A percentile compares a stretch with the other conserved stretches of the same genome.
Evolutionary conservation across 2,329 filamentous ascomycete species (phyloP).

Genomic region (Hirsutella minnesotensis): DNA sequence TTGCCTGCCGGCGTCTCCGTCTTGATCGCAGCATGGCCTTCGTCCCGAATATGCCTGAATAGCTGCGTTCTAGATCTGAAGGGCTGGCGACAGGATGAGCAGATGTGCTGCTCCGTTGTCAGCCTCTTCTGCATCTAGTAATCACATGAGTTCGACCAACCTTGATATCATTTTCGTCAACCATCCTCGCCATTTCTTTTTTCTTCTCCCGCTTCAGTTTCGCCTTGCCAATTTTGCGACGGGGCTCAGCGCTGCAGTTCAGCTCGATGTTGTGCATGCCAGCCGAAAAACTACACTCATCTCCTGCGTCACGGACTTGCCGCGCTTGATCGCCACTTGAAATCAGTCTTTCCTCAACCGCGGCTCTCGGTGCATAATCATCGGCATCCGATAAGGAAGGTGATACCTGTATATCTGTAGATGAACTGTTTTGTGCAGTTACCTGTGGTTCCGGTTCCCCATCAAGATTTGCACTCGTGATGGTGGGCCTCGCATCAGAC

Average conservation of each 20-base stretch:
- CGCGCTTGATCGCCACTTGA: not conserved
- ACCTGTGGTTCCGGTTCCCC: too few species aligned
- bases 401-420: too few species aligned
- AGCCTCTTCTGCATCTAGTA: not conserved
- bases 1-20: slow-evolving; percentile 6
- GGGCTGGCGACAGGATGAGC: slow-evolving; percentile 29
- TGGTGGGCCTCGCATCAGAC: not conserved
- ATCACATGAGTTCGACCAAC: not conserved
- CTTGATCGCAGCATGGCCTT: slow-evolving; percentile 48
- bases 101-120: slow-evolving; percentile 22
- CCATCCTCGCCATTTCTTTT: slow-evolving; percentile 19
- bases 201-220: slow-evolving; percentile 38
- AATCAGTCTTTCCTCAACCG: slow-evolving; percentile 28
- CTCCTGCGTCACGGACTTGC: not conserved
- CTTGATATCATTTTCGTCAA: not conserved
- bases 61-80: slow-evolving; percentile 56
- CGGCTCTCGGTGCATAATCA: slow-evolving; percentile 35
- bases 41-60: slow-evolving; percentile 59
- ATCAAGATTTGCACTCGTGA: too few species aligned
- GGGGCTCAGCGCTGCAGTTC: slow-evolving; percentile 7
- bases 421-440: too few species aligned
- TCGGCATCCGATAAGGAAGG: slow-evolving; percentile 12
- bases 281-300: slow-evolving; percentile 4
- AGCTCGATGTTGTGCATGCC: slow-evolving; percentile 14
- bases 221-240: slow-evolving; percentile 36